Evolutionary conservation across 75 land plant species (phyloP).

Genomic region (Sequoia sempervirens): DNA sequence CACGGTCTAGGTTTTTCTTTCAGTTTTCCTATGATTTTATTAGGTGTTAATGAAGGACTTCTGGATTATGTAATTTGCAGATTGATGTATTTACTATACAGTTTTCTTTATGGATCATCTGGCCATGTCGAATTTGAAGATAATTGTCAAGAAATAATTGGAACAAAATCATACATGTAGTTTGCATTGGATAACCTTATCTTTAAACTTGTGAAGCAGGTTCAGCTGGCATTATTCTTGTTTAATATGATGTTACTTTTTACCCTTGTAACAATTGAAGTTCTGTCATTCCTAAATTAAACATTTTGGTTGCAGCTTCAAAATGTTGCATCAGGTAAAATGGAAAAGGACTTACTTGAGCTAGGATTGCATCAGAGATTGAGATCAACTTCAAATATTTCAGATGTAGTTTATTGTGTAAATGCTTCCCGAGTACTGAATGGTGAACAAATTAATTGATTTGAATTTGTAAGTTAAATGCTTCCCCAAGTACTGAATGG

Average conservation of each 20-base stretch:
- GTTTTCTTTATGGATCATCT: conserved; percentile 74
- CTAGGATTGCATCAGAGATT: conserved; percentile 69
- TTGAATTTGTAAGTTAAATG: conserved; percentile 32
- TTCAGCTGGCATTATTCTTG: conserved; percentile 8
- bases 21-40: background rate
- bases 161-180: conserved; percentile 83
- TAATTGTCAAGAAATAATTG: conserved; percentile 87
- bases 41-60: conserved; percentile 1
- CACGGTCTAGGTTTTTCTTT: background rate
- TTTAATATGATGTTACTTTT: background rate
- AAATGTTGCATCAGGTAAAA: conserved; percentile 65
- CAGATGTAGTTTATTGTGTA: conserved; percentile 74
- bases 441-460: conserved; percentile 74
- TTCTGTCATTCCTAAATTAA: background rate
- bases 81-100: conserved; percentile 66
- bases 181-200: conserved; percentile 87
- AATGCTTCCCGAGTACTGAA: conserved; percentile 76
- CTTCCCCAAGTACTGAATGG: conserved; percentile 50
- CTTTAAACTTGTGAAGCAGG: conserved; percentile 86
- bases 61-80: conserved; percentile 14
- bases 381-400: conserved; percentile 44
- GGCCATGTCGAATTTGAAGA: conserved; percentile 89
- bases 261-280: background rate
- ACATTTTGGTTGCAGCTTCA: conserved; percentile 43
- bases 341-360: conserved; percentile 66